Base-by-base conservation (phyloP, 2,329 filamentous ascomycete species). In the Diplodia seriata region DNA sequence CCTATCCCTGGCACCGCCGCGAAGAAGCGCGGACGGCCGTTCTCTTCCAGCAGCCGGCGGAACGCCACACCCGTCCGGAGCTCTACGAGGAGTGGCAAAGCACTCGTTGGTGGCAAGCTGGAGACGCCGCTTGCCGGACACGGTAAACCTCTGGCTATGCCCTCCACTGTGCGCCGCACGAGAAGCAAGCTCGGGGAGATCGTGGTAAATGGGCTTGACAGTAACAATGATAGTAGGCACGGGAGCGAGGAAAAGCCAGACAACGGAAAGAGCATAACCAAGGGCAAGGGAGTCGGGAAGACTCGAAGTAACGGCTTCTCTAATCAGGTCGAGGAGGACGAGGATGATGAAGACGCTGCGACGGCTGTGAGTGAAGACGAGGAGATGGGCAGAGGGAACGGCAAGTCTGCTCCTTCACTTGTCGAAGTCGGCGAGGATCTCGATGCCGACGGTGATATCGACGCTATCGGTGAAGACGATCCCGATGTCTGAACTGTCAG, bases 1-100 rank as follows among this genome's bases (percentile, higher is more conserved):
- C 87, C 90, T 0, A 80, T 91, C 9, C 86, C 86, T 23, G 85
- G 85, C 73, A 62, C 76, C 20, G 70, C 74, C 15, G 69, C 75
- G 3, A 78, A 74, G 68, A 76, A 78, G 6, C 73, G 77, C 20
- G 74, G 77, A 5, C 72, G 78, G 2, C 78, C 78, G 12, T 80
- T 80, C 68, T 77, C 77, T 31, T 72, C 77, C 18, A 66, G 50
- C 11, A 74, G 76, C 26, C 74, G 77, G n/a, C 73, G 77, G 18
- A 77, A 76, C 11, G 74, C 74, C 61, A 79, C 78, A 1, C 77
- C 78, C 8, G 73, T 76, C 40, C 72, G 75, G 31, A 77, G 76
- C 0, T 75, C 75, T 2, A 74, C 76, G 5, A 73, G 77, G 2
- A 72, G 75, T 8, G 75, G 73, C 38, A 67, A 47, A n/a, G 74